Evolutionary conservation across 31 red algal species (phyloP), one percentile per base, ranked within the genome.

Genomic region (Pterothamnion heteromorphum): DNA sequence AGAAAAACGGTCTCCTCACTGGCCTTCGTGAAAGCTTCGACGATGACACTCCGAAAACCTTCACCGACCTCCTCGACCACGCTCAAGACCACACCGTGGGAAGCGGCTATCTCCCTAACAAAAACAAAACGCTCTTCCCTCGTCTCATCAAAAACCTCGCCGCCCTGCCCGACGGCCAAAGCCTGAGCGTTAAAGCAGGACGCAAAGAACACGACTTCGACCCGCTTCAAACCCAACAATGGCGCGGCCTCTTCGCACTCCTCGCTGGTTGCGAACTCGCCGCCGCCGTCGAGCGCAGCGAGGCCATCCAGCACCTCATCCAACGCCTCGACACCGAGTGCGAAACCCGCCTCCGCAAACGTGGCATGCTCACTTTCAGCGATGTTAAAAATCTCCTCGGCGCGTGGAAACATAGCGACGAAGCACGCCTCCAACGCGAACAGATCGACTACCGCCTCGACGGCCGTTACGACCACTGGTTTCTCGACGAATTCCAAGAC

Each of bases 381-480:
- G 80, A 83, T 83, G 18, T 83, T 9, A 83, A 83, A 26, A 20
- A 24, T 20, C 14, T 26, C 21, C 14, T 83, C 21, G 80, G n/a
- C 5, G 80, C 5, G 80, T 83, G 80, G 80, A 26, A 9, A 9
- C 80, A 31, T 5, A 26, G 23, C 23, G 80, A 83, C 21, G 18
- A 20, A 9, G 80, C 18, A 27, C 5, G 80, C 21, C 9, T 83
- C 14, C 80, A 27, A 27, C 80, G 80, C 30, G 80, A 83, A 27
- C 27, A 24, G 80, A 31, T 83, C 9, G 80, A 83, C 23, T 83
- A 26, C 23, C 80, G 80, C 23, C 30, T 83, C 21, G 80, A 83
- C 80, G 80, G 80, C 21, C 80, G 80, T 83, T 31, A 83, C 30
- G 80, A 83, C 23, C 80, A 83, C 9, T 83, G 80, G 80, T 31